phyloP scores from a whole-genome alignment of 176 grass and related monocot genomes.

The Cenchrus fungigraminus region DNA sequence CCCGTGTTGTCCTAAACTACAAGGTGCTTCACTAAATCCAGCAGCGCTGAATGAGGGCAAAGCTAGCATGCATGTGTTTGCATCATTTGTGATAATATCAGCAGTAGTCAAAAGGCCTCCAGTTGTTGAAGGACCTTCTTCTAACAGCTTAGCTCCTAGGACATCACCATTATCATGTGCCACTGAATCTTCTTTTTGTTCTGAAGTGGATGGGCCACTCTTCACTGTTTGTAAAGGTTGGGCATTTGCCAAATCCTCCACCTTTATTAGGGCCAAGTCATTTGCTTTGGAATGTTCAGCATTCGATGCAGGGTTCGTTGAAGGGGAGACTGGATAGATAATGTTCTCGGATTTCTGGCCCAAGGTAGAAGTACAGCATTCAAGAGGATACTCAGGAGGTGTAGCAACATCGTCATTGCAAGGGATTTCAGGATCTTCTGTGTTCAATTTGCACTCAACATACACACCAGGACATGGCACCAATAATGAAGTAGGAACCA shows the following conservation, averaged over 20 bases:
- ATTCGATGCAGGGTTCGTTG: slow-evolving; percentile 43
- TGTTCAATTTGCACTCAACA: slow-evolving; percentile 54
- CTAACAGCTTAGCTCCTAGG: slow-evolving; percentile 43
- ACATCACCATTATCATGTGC: slow-evolving; percentile 40
- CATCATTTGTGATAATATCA: slow-evolving; percentile 36
- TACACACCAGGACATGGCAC: slow-evolving; percentile 37
- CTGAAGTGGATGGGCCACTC: slow-evolving; percentile 45
- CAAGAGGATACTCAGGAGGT: slow-evolving; percentile 31
- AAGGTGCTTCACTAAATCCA: slow-evolving; percentile 53
- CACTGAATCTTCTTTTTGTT: slow-evolving; percentile 47
- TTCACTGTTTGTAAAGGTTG: slow-evolving; percentile 36
- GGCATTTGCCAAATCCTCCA: slow-evolving; percentile 48
- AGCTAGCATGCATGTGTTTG: slow-evolving; percentile 46
- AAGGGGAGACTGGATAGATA: slow-evolving; percentile 28
- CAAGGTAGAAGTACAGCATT: slow-evolving; percentile 33
- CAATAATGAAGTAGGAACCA: slow-evolving; percentile 45
- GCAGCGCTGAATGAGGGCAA: slow-evolving; percentile 43
- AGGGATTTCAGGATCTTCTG: slow-evolving; percentile 74
- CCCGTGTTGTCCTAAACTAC: slow-evolving; percentile 43
- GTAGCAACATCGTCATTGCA: slow-evolving; percentile 60
- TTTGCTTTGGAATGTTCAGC: slow-evolving; percentile 40
- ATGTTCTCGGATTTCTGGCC: slow-evolving; percentile 41
- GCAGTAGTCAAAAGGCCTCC: slow-evolving; percentile 30
- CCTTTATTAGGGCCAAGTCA: slow-evolving; percentile 52
- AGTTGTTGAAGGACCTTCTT: slow-evolving; percentile 50